Base-by-base conservation (phyloP, 805 yeast species). In the Jamesozyma rosinii region DNA sequence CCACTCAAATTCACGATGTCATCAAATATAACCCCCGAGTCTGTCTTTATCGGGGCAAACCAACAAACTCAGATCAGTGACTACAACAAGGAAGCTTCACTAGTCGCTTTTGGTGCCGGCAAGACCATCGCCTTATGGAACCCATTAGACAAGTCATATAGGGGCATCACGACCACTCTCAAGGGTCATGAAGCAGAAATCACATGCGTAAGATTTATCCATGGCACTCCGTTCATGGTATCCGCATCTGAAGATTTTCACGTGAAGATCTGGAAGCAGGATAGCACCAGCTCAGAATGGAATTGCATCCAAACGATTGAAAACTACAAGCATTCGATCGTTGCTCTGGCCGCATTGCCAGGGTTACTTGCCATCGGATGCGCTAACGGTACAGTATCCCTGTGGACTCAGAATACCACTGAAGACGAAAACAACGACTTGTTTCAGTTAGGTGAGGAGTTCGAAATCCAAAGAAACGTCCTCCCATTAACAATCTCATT, bases 61-160 rank as follows among this genome's bases (percentile, higher is more conserved):
- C 74, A 72, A 46, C 86, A 81, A 52, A 66, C 77, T 4, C 75
- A 72, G 46, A 76, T 74, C 5, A 71, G 79, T 20, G 88, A 78
- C 52, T 73, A 71, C 49, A 67, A 71, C 45, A 42, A 55, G 0
- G 42, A 44, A 1, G 51, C 53, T 10, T 54, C 66, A 19, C 43
- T 73, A 4, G 69, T 83, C 5, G 94, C 92, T 0, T 85, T 70
- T 59, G 95, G 89, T 6, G 86, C 92, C 0, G 75, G 77, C 1
- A 70, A 67, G 35, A 71, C 75, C 15, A 66, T 84, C 40, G 87
- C 90, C 0, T 59, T 85, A 32, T 83, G 87, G 80, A 65, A 74
- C n/a, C 84, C 89, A 1, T 56, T 74, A 17, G 65, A 66, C 24
- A 30, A 49, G 3, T 41, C 56, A 31, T 55, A 66, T 17, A 52